Evolutionary conservation across 805 yeast genomes (phyloP), one percentile per base, ranked within the genome.

Genomic region (Barnettozyma californica): DNA sequence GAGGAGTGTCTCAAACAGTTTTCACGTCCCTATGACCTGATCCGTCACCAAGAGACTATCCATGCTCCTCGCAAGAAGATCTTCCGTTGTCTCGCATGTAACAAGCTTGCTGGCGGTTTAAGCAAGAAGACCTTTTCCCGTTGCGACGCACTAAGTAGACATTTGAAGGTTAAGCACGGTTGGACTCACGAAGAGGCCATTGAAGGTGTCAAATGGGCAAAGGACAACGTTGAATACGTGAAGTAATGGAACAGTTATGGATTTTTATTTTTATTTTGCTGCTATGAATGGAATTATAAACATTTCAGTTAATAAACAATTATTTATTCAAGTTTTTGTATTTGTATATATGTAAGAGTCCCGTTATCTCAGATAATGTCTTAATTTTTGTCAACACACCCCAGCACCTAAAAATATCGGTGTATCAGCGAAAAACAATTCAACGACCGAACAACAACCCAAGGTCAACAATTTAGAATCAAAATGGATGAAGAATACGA

Each of bases 401-500:
- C 33, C 33, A 29, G 33, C 33, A 29, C 33, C 33, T 29, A 29
- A 29, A 29, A 29, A 29, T 29, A 13, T 29, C 33, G 33, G 33
- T 29, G 33, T 5, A 5, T 21, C 25, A 23, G 25, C 25, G 18
- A 21, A 19, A 37, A 19, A 14, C 9, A 40, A 40, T 14, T 39
- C 18, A n/a, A 40, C 41, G 21, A 20, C 25, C 8, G 21, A 37
- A 37, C 26, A 37, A 37, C 26, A 21, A 19, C 25, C 20, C 2
- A 19, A 20, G 16, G 21, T 4, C 9, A 9, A 18, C 26, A 37
- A 21, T 8, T 11, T 14, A 33, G 4, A n/a, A 18, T 18, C n/a
- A 57, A 56, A 48, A 89, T 94, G 96, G 98, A 94, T 70, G 97
- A 91, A 69, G 81, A 87, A 56, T 94, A 91, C 80, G 99, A 94